A percentile compares a stretch with the other conserved stretches of the same genome.
Evolutionary conservation across 768 basidiomycete species (phyloP).

Genomic region (Podaxis pistillaris): DNA sequence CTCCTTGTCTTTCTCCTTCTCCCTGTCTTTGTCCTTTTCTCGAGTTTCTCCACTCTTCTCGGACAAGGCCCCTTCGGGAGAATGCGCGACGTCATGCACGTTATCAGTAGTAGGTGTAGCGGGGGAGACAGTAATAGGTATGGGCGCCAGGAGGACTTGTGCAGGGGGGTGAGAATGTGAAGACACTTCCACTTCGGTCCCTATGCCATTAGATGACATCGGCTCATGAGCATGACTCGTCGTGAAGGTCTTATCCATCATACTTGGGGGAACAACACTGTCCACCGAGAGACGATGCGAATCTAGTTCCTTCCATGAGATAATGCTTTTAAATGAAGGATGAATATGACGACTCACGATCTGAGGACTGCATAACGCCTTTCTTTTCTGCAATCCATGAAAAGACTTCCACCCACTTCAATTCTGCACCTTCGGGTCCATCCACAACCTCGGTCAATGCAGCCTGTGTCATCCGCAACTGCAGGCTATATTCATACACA

Average conservation of each 20-base stretch:
- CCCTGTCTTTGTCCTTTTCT: slow-evolving; percentile 16
- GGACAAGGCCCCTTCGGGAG: not conserved
- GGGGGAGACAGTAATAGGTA: slow-evolving; percentile 61
- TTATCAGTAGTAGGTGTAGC: slow-evolving; percentile 46
- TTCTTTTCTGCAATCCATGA: slow-evolving; percentile 75
- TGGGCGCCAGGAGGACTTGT: slow-evolving; percentile 24
- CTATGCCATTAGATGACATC: not conserved
- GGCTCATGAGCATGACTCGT: slow-evolving; percentile 1
- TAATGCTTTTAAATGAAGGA: not conserved
- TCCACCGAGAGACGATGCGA: slow-evolving; percentile 9
- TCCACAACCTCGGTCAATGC: slow-evolving; percentile 79
- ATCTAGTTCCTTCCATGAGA: not conserved
- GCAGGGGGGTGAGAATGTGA: not conserved
- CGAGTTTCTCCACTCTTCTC: slow-evolving; percentile 7
- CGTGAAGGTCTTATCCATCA: slow-evolving; percentile 7
- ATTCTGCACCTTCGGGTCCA: slow-evolving; percentile 81
- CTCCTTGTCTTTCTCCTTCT: slow-evolving; percentile 15
- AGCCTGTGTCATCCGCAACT: slow-evolving; percentile 84
- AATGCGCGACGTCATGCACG: not conserved
- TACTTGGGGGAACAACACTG: not conserved
- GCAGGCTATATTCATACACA: slow-evolving; percentile 73
- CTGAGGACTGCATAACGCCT: slow-evolving; percentile 24
- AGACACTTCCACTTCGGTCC: not conserved
- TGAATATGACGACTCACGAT: slow-evolving; percentile 6
- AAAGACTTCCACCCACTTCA: slow-evolving; percentile 82